Percentiles rank a stretch among this genome's conserved stretches.
phyloP scores from a whole-genome alignment of 169 alveolate species.

The Plasmodium knowlesi region DNA sequence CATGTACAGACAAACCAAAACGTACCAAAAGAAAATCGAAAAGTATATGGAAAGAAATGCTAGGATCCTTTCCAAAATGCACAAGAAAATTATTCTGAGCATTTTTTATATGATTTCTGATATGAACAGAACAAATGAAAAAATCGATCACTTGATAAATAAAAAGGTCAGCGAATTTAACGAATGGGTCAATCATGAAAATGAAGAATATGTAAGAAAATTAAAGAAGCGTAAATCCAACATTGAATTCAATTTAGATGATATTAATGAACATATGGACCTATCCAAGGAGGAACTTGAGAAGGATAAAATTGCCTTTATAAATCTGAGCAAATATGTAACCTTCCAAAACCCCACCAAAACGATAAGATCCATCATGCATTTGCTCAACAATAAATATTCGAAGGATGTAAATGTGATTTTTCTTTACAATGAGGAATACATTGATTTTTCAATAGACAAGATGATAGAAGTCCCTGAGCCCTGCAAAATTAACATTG shows the following conservation, averaged over 20 bases:
- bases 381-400: slow-evolving; percentile 34
- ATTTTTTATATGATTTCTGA: slow-evolving; percentile 67
- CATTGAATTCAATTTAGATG: slow-evolving; percentile 50
- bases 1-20: slow-evolving; percentile 31
- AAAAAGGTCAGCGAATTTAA: slow-evolving; percentile 46
- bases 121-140: slow-evolving; percentile 68
- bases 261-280: slow-evolving; percentile 58
- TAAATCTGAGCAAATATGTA: slow-evolving; percentile 64
- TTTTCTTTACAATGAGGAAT: slow-evolving; percentile 69
- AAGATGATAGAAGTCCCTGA: not conserved
- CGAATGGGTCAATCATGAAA: slow-evolving; percentile 56
- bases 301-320: slow-evolving; percentile 29
- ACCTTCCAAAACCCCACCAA: slow-evolving; percentile 50
- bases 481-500: not conserved
- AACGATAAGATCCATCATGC: slow-evolving; percentile 56
- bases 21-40: slow-evolving; percentile 36
- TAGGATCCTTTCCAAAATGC: slow-evolving; percentile 59
- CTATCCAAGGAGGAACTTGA: slow-evolving; percentile 38
- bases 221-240: slow-evolving; percentile 29
- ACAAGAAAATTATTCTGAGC: slow-evolving; percentile 49
- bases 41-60: slow-evolving; percentile 53
- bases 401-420: slow-evolving; percentile 34
- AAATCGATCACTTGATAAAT: slow-evolving; percentile 34
- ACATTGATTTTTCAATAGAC: not conserved
- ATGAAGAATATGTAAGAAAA: slow-evolving; percentile 12